Percentiles rank a stretch among this genome's conserved stretches.
Evolutionary conservation across 345 rosid species (phyloP).

Genomic region (Orychophragmus violaceus): DNA sequence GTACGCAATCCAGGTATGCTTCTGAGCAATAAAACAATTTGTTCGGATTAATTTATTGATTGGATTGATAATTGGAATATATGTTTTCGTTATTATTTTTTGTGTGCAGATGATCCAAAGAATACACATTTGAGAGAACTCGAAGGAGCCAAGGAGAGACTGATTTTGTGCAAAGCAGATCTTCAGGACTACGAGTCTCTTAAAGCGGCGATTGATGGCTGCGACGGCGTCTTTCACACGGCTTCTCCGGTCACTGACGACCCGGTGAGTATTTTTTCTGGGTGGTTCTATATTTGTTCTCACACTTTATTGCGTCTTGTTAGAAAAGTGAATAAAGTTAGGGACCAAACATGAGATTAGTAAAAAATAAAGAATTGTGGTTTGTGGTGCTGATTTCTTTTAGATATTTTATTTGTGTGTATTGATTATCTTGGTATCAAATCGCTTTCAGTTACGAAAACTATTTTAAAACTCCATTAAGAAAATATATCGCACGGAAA

Average conservation of each 20-base stretch:
- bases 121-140: conserved; percentile 77
- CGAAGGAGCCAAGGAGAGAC: conserved; percentile 83
- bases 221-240: conserved; percentile 91
- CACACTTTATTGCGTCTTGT: background rate
- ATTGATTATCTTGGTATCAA: background rate
- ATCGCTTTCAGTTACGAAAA: background rate
- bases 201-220: conserved; percentile 60
- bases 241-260: conserved; percentile 98
- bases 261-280: conserved; percentile 50
- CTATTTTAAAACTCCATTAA: background rate
- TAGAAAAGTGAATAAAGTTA: background rate
- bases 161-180: conserved; percentile 64
- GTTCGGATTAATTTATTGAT: background rate
- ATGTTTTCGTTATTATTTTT: background rate
- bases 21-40: no score
- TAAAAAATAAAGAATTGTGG: background rate
- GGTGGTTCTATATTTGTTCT: background rate
- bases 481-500: background rate
- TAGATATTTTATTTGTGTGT: background rate
- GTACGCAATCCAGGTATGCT: conserved; percentile 91
- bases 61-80: background rate
- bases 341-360: background rate
- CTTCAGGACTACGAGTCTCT: conserved; percentile 69
- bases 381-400: conserved; percentile 12
- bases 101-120: conserved; percentile 71